Evolutionary conservation across 805 yeast genomes (phyloP), one percentile per base, ranked within the genome.

Genomic region (Metschnikowia dekortorum): DNA sequence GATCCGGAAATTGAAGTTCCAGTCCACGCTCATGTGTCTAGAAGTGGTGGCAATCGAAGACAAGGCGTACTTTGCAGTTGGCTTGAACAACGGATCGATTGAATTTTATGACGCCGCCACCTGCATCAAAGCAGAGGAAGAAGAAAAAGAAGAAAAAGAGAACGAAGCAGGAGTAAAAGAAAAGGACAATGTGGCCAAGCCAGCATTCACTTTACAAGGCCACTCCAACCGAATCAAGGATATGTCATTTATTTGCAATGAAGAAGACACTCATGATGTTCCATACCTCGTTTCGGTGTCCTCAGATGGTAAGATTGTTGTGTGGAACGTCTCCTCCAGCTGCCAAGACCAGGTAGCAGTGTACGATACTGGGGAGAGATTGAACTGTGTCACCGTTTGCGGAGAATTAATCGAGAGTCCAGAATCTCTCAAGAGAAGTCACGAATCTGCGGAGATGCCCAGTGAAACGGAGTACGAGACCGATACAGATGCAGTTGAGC

Each of bases 271-370:
- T 29, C 49, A 54, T 39, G 60, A 56, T 28, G 55, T 62, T 22
- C 74, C 75, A 4, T 86, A 78, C 61, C 67, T 94, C 61, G 78
- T 88, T 0, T 85, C 96, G 2, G 88, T 90, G 10, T 88, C 97
- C 0, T 88, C 97, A 0, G 98, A 92, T 67, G 98, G 98, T 28
- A 87, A 81, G 61, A 85, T 92, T 47, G 96, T 94, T 7, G 87
- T 92, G 2, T 92, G 97, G 97, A 86, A 91, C 63, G 56, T 74
- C 16, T 40, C 57, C 2, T 70, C 85, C 63, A 64, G 69, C 0
- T 61, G 71, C 2, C 76, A 78, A 59, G 95, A 88, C 60, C 96
- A 90, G 66, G 79, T 90, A 26, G 97, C 97, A 0, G 94, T 89
- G 3, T 92, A 90, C 65, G 89, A 85, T 55, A 80, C 92, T 18